Base-by-base conservation (phyloP, 1,284 basidiomycete species). In the Entoloma clypeatum region DNA sequence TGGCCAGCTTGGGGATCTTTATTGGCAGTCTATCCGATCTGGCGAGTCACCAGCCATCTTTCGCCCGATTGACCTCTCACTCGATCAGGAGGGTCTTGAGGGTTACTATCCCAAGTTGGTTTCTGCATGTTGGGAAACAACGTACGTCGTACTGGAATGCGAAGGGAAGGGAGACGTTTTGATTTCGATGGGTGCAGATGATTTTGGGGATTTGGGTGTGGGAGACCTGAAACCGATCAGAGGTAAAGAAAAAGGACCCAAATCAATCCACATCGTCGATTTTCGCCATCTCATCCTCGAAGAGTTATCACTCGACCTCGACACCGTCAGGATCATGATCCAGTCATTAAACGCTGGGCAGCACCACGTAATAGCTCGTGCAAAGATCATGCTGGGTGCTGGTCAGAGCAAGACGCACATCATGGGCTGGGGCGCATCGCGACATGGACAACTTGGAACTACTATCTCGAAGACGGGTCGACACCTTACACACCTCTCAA, bases 81-180 rank as follows among this genome's bases (percentile, higher is more conserved):
- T 71, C 8, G 53, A 59, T 9, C 49, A 56, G 26, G 41, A 58
- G 7, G 61, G 57, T 2, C 50, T 72, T 5, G 43, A 48, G 5
- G 65, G 54, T 3, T 74, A 74, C 52, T 44, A 52, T 11, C 59
- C 65, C 32, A 68, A 65, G 36, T 43, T 63, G 9, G 61, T 92
- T 28, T 78, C 79, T 5, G 76, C 82, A 1, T 75, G 79, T 18
- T 94, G 91, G 90, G 86, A 92, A 58, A 89, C 89, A 5, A 81
- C 79, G 36, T 91, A 86, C 57, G 64, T 90, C 27, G 81, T 78
- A 6, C 55, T 84, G 4, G 65, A 69, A 13, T 57, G 54, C 29
- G 49, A 58, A 7, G 64, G 56, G 14, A 55, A 55, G 24, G 59
- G 50, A 26, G 87, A 93, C 53, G 57, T 82, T 2, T 52, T 93